Conservation (phyloP, 2,329 filamentous ascomycete genomes). For the Colletotrichum tanaceti region DNA sequence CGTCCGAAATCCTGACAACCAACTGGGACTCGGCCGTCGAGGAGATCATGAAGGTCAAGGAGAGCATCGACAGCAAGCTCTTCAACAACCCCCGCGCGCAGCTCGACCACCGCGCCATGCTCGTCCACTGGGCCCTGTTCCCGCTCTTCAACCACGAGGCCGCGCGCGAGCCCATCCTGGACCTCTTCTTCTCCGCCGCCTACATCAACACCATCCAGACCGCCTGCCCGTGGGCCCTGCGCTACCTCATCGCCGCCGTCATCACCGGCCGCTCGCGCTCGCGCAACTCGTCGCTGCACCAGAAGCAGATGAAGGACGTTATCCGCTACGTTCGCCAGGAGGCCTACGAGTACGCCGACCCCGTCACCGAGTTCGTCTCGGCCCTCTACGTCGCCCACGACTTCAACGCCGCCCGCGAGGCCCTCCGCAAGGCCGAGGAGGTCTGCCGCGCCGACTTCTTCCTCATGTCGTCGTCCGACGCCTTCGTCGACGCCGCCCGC, state of each 20-base stretch:
- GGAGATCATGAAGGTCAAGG: slow-evolving; percentile 89
- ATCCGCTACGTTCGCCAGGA: slow-evolving; percentile 96
- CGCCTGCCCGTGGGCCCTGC: slow-evolving; percentile 93
- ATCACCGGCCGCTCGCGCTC: slow-evolving; percentile 89
- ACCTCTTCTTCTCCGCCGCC: slow-evolving; percentile 95
- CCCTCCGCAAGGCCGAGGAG: slow-evolving; percentile 87
- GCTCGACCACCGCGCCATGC: slow-evolving; percentile 95
- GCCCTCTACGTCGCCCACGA: slow-evolving; percentile 88
- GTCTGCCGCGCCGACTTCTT: slow-evolving; percentile 96
- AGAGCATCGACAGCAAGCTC: slow-evolving; percentile 91
- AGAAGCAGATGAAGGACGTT: slow-evolving; percentile 98
- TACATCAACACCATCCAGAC: slow-evolving; percentile 99
- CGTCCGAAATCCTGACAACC: slow-evolving; percentile 91
- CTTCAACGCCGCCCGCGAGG: slow-evolving; percentile 94
- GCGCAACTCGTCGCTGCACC: slow-evolving; percentile 87
- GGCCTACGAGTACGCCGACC: slow-evolving; percentile 96
- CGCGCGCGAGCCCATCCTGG: slow-evolving; percentile 89
- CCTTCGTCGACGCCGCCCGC: slow-evolving; percentile 92
- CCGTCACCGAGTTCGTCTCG: slow-evolving; percentile 95
- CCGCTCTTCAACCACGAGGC: slow-evolving; percentile 98
- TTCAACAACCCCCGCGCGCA: slow-evolving; percentile 97
- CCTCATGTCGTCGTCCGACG: slow-evolving; percentile 83
- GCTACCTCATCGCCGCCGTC: slow-evolving; percentile 93
- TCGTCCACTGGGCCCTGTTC: slow-evolving; percentile 98
- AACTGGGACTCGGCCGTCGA: slow-evolving; percentile 96